Conservation (phyloP, 2,329 filamentous ascomycete species). For the Monosporascus sp. region DNA sequence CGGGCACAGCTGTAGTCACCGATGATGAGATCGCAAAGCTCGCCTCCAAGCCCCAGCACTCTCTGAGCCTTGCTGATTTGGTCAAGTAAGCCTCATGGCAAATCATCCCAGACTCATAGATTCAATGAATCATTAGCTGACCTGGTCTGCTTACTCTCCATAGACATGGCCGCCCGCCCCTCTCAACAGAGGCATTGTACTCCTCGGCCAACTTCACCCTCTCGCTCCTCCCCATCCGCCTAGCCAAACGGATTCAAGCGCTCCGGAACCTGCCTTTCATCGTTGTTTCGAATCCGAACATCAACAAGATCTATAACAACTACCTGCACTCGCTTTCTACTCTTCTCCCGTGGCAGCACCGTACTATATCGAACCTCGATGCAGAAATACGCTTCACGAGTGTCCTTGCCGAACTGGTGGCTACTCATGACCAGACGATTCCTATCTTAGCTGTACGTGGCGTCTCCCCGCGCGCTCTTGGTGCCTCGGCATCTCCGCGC, state of each 20-base stretch:
- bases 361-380: slow-evolving; percentile 67
- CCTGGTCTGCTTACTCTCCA: neutral
- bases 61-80: slow-evolving; percentile 79
- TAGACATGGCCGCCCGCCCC: slow-evolving; percentile 74
- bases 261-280: slow-evolving; percentile 94
- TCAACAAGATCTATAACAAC: slow-evolving; percentile 91
- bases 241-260: slow-evolving; percentile 90
- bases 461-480: neutral
- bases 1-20: slow-evolving; percentile 45
- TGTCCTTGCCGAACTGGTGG: slow-evolving; percentile 89
- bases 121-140: neutral
- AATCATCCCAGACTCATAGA: neutral
- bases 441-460: slow-evolving; percentile 63
- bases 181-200: slow-evolving; percentile 74
- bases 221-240: slow-evolving; percentile 81
- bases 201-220: slow-evolving; percentile 95
- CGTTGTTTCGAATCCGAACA: slow-evolving; percentile 95
- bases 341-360: slow-evolving; percentile 72
- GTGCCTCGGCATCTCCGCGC: neutral
- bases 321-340: slow-evolving; percentile 92
- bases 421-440: slow-evolving; percentile 92
- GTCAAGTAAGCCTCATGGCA: slow-evolving; percentile 60
- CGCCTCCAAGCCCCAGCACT: slow-evolving; percentile 71
- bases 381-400: slow-evolving; percentile 90
- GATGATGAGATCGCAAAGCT: slow-evolving; percentile 76